These are phyloP conservation scores for Talaromyces sp. DNA, from an alignment of 2,329 filamentous ascomycete species.

Conservation along the genomic window DNA sequence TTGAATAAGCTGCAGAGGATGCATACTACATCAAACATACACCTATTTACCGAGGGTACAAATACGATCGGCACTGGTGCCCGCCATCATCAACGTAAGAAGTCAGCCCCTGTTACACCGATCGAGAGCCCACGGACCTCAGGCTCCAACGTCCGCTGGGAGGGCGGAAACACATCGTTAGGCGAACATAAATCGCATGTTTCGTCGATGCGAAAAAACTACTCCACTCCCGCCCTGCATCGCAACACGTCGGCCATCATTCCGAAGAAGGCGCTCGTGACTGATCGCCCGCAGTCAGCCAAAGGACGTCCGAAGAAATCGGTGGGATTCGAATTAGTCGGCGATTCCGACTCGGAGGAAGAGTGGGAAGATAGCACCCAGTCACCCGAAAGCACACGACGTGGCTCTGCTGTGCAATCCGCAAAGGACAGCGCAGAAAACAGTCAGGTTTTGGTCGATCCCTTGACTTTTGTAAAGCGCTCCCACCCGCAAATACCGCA, in stretches of 20 bases:
- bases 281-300: slow-evolving; percentile 32
- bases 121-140: slow-evolving; percentile 39
- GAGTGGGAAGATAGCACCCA: slow-evolving; percentile 48
- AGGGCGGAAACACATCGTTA: slow-evolving; percentile 36
- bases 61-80: slow-evolving; percentile 19
- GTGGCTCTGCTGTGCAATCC: slow-evolving; percentile 40
- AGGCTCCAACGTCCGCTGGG: slow-evolving; percentile 27
- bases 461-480: slow-evolving; percentile 41
- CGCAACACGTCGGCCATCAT: slow-evolving; percentile 37
- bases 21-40: slow-evolving; percentile 27
- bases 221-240: slow-evolving; percentile 42
- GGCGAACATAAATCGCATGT: slow-evolving; percentile 31
- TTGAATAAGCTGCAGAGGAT: slow-evolving; percentile 43
- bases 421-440: slow-evolving; percentile 34
- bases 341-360: slow-evolving; percentile 42
- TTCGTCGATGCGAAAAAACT: slow-evolving; percentile 43
- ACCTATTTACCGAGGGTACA: slow-evolving; percentile 30
- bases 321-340: slow-evolving; percentile 45
- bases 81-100: slow-evolving; percentile 46
- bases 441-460: slow-evolving; percentile 35
- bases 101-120: slow-evolving; percentile 44
- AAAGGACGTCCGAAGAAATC: slow-evolving; percentile 42
- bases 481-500: slow-evolving; percentile 38
- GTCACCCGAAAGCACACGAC: slow-evolving; percentile 46
- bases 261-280: slow-evolving; percentile 39